A percentile compares a stretch with the other conserved stretches of the same genome.
Conservation (phyloP, 345 rosid genomes). For the Dipteronia sinensis region DNA sequence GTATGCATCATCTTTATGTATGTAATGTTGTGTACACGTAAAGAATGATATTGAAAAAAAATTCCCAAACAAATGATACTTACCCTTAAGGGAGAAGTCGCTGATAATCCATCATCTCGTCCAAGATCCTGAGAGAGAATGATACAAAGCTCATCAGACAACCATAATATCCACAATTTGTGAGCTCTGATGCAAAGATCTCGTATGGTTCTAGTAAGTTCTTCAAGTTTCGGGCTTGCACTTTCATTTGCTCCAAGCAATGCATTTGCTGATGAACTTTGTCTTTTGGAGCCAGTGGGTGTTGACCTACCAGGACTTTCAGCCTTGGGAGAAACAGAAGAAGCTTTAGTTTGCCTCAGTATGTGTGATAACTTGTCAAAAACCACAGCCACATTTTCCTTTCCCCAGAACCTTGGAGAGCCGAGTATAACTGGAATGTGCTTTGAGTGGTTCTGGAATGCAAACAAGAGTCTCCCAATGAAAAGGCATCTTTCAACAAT, state of each 20-base stretch:
- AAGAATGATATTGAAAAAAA: neutral
- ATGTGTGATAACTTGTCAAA: constrained; percentile 70
- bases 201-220: constrained; percentile 52
- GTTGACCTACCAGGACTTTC: constrained; percentile 58
- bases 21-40: neutral
- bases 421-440: constrained; percentile 84
- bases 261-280: constrained; percentile 76
- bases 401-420: constrained; percentile 94
- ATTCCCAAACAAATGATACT: constrained; percentile 20
- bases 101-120: constrained; percentile 78
- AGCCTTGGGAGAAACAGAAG: constrained; percentile 39
- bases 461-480: constrained; percentile 89
- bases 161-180: constrained; percentile 90
- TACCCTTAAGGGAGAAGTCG: constrained; percentile 80
- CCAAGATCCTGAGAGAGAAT: constrained; percentile 70
- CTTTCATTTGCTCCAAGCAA: constrained; percentile 82
- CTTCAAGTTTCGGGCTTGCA: constrained; percentile 74
- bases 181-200: constrained; percentile 90
- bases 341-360: constrained; percentile 60
- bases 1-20: neutral
- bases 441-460: constrained; percentile 76
- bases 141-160: constrained; percentile 75
- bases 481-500: constrained; percentile 87
- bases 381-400: constrained; percentile 53
- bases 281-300: constrained; percentile 58